Evolutionary conservation across 202 grass and related monocot genomes (phyloP), one percentile per base, ranked within the genome.

Genomic region (Eragrostis tef): DNA sequence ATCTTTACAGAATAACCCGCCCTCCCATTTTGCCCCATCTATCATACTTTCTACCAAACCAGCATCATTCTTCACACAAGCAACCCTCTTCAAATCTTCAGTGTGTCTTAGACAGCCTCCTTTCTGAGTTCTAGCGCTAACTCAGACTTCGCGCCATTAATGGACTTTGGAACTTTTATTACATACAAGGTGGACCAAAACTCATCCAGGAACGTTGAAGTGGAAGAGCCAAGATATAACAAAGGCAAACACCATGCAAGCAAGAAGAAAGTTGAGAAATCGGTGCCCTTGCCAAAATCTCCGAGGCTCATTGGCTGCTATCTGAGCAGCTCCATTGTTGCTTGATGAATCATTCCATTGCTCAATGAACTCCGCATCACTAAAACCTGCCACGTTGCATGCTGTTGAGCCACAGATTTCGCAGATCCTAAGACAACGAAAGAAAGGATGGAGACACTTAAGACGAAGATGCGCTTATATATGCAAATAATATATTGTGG

Each of bases 191-290:
- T 0, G 6, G 49, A 13, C 16, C 26, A 1, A 11, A 59, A 70
- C 45, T 93, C 77, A 94, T 22, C 92, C 92, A 8, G 92, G 92
- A 42, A 94, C 89, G 46, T 93, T 94, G 63, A 97, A 97, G 87
- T 91, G 94, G 83, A 94, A 94, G 75, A 94, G 90, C 94, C 94
- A 97, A 24, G 92, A 97, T 72, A 97, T 89, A 25, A 97, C 84
- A 62, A 97, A 92, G 0, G 92, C 90, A 66, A 90, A 93, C 73
- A 94, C 94, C 86, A 97, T 88, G 81, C 94, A 97, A 12, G 92
- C 89, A 19, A 94, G 88, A 11, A 97, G 86, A 79, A 97, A 91
- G 64, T 97, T 97, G 80, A 97, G 92, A 67, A 97, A 97, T 41
- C 94, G 88, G 49, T 89, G 92, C 0, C 92, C 94, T 39, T 91